phyloP scores from a whole-genome alignment of 306 rosid species.

The Phaseolus lunatus region DNA sequence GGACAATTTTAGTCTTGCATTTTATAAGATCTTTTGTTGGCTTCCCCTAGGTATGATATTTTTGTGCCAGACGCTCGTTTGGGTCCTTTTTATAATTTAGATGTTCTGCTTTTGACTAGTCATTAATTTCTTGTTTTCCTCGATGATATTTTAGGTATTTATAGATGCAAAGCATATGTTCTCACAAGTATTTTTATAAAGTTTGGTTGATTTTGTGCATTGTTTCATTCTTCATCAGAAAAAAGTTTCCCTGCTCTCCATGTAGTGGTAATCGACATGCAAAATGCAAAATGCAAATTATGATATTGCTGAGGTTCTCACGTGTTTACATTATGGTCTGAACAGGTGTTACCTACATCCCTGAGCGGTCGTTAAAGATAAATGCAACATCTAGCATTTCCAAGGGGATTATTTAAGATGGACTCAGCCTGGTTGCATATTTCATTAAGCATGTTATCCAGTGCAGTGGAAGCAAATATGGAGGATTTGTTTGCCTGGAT shows the following conservation, averaged over 20 bases:
- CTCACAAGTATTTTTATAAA: not conserved
- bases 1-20: constrained; percentile 20
- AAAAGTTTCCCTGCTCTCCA: constrained; percentile 11
- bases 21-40: constrained; percentile 25
- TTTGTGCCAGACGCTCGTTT: not conserved
- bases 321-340: constrained; percentile 41
- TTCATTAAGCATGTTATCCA: constrained; percentile 27
- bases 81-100: constrained; percentile 6
- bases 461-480: constrained; percentile 38
- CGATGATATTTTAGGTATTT: constrained; percentile 12
- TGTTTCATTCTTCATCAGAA: constrained; percentile 11
- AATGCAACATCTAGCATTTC: constrained; percentile 96
- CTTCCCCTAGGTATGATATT: constrained; percentile 35
- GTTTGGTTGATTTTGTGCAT: constrained; percentile 37
- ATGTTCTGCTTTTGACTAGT: constrained; percentile 8
- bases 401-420: constrained; percentile 67
- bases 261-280: constrained; percentile 25
- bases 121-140: constrained; percentile 29
- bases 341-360: constrained; percentile 84
- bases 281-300: constrained; percentile 28
- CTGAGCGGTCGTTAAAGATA: constrained; percentile 84
- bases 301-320: constrained; percentile 22
- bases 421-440: constrained; percentile 38
- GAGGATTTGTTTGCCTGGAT: constrained; percentile 37
- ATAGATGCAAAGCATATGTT: constrained; percentile 17